These are phyloP conservation scores for Tylopilus rubrobrunneus DNA, from an alignment of 768 basidiomycete species.

Conservation along the genomic window DNA sequence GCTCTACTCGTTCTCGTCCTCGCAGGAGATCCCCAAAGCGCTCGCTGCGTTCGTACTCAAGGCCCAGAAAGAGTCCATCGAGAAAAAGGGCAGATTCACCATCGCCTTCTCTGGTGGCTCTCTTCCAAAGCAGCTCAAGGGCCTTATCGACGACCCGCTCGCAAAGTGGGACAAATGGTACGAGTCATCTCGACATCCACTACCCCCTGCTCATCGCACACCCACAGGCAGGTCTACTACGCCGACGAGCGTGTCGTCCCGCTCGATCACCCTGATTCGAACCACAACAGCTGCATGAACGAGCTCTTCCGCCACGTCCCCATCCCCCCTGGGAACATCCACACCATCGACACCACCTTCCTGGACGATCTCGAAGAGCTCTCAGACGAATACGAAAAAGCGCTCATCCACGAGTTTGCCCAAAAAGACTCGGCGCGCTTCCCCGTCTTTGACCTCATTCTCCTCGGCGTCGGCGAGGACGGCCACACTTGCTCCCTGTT, in stretches of 20 bases:
- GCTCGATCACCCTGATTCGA: conserved; percentile 89
- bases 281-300: conserved; percentile 72
- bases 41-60: conserved; percentile 82
- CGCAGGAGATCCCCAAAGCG: conserved; percentile 51
- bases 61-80: conserved; percentile 85
- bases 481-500: conserved; percentile 99
- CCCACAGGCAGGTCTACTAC: conserved; percentile 90
- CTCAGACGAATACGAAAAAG: conserved; percentile 73
- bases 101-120: conserved; percentile 93
- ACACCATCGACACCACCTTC: conserved; percentile 68
- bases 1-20: conserved; percentile 64
- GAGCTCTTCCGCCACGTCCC: conserved; percentile 80
- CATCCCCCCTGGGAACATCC: conserved; percentile 74
- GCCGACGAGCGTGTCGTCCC: conserved; percentile 95
- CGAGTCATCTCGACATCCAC: not conserved
- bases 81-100: conserved; percentile 87
- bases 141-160: conserved; percentile 57
- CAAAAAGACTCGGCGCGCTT: conserved; percentile 91
- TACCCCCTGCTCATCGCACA: not conserved
- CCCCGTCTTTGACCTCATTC: conserved; percentile 95
- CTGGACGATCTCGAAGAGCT: conserved; percentile 78
- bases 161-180: conserved; percentile 96
- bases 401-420: conserved; percentile 88
- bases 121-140: conserved; percentile 75
- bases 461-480: conserved; percentile 95